These are phyloP conservation scores for Penicillium arizonense DNA, from an alignment of 495 filamentous ascomycete genomes.

Conservation along the genomic window DNA sequence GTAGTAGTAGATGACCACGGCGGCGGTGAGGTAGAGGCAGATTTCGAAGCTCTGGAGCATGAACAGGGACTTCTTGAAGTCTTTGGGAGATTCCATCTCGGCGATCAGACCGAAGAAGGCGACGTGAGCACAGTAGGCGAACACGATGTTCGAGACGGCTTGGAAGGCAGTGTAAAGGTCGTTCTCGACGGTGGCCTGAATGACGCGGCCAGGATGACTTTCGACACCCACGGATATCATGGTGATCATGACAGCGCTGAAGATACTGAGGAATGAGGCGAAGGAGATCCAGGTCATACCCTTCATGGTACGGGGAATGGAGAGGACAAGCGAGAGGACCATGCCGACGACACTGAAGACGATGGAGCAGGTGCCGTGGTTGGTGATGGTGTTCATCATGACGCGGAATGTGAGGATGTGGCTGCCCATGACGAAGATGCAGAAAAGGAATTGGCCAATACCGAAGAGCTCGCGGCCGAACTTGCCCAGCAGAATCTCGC, in stretches of 20 bases:
- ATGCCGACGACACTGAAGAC: constrained; percentile 65
- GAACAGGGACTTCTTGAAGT: constrained; percentile 66
- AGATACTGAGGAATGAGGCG: constrained; percentile 41
- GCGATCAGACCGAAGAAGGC: constrained; percentile 76
- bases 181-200: constrained; percentile 29
- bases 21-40: constrained; percentile 64
- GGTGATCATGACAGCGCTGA: constrained; percentile 57
- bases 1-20: constrained; percentile 70
- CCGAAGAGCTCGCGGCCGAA: constrained; percentile 67
- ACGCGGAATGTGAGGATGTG: constrained; percentile 71
- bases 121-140: constrained; percentile 62
- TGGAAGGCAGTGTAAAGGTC: constrained; percentile 39
- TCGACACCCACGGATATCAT: constrained; percentile 69
- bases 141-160: constrained; percentile 52
- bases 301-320: constrained; percentile 63
- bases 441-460: constrained; percentile 64
- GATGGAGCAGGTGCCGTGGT: constrained; percentile 67
- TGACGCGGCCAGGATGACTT: constrained; percentile 22
- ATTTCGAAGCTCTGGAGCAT: constrained; percentile 65
- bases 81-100: constrained; percentile 68
- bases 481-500: constrained; percentile 32
- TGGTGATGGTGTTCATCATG: constrained; percentile 65
- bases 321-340: constrained; percentile 58
- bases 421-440: constrained; percentile 74
- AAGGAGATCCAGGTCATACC: constrained; percentile 63